Percentiles rank a stretch among this genome's conserved stretches.
These are phyloP conservation scores for Talaromyces rugulosus DNA, from an alignment of 2,329 filamentous ascomycete species.

Conservation along the genomic window DNA sequence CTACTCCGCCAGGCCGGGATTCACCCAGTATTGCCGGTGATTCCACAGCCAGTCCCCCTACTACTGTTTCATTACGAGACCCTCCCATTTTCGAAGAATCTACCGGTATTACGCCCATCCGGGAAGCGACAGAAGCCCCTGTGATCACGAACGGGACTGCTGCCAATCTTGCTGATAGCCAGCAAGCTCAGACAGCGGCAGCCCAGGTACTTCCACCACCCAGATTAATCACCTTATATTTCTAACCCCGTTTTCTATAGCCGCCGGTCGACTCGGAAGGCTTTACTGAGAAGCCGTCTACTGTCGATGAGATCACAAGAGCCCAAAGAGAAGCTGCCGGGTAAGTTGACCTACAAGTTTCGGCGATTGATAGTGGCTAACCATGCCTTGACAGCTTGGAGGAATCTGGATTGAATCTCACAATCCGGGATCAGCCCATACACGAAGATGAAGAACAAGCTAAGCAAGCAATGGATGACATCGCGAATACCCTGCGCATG, in stretches of 20 bases:
- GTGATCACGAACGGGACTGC: slow-evolving; percentile 26
- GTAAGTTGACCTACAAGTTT: slow-evolving; percentile 17
- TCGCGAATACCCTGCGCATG: slow-evolving; percentile 46
- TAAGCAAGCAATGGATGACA: slow-evolving; percentile 45
- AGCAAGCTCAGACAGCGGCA: background rate
- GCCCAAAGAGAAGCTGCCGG: slow-evolving; percentile 42
- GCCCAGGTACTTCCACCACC: slow-evolving; percentile 4
- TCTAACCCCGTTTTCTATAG: slow-evolving; percentile 17
- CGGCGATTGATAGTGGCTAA: background rate
- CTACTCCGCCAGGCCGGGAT: slow-evolving; percentile 21
- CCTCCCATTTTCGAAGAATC: slow-evolving; percentile 21
- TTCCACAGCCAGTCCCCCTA: slow-evolving; percentile 6
- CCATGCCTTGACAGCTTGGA: slow-evolving; percentile 28
- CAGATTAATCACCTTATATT: background rate
- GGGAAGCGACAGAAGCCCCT: slow-evolving; percentile 17
- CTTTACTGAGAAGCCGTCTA: slow-evolving; percentile 36
- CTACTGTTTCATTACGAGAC: slow-evolving; percentile 2
- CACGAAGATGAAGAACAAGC: slow-evolving; percentile 47
- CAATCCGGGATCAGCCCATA: slow-evolving; percentile 47
- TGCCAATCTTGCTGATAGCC: background rate
- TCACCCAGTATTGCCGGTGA: slow-evolving; percentile 24
- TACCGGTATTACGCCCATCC: slow-evolving; percentile 18
- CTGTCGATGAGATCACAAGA: slow-evolving; percentile 41
- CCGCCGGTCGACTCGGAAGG: slow-evolving; percentile 37
- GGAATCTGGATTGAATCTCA: slow-evolving; percentile 43